Evolutionary conservation across 805 yeast species (phyloP), one percentile per base, ranked within the genome.

Genomic region (Kluyveromyces siamensis): DNA sequence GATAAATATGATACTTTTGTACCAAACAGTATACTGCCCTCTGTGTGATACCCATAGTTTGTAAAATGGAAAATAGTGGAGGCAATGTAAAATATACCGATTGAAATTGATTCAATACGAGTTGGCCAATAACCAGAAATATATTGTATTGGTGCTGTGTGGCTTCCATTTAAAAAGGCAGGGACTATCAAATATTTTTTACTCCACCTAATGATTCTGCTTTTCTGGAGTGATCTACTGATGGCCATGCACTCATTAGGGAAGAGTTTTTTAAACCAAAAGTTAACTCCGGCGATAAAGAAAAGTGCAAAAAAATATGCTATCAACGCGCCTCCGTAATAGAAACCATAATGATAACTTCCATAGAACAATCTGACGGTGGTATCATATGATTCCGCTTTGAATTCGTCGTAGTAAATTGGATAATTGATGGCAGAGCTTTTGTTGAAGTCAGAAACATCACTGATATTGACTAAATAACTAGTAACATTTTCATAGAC

Each of bases 221-320:
- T 33, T 18, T 51, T 51, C 17, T 51, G 47, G 1, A 60, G 25
- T 2, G 52, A 37, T 43, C 72, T 72, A 19, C 66, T 67, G 13
- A 66, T 54, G 3, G 53, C 47, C 30, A 62, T 60, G 9, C 63
- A 52, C 21, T 69, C 42, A 1, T 60, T 50, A 3, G 81, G 81
- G 27, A 69, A 66, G 21, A 75, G 50, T 41, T 65, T 58, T 36
- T 61, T 55, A 6, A 63, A 33, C 74, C 79, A 73, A 51, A 76
- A 73, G 40, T 63, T 56, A 14, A 76, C 18, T 1, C 71, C 70
- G 3, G 76, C 70, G 21, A 72, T 27, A 0, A 78, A 40, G 48
- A 76, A 55, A 39, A 80, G 62, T 1, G 68, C 45, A 4, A 67
- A 74, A 81, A 82, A 77, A 53, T 73, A 77, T 0, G 75, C 74